A percentile compares a stretch with the other conserved stretches of the same genome.
Conservation (phyloP, 2,329 filamentous ascomycete species). For the Venturia oleaginea region DNA sequence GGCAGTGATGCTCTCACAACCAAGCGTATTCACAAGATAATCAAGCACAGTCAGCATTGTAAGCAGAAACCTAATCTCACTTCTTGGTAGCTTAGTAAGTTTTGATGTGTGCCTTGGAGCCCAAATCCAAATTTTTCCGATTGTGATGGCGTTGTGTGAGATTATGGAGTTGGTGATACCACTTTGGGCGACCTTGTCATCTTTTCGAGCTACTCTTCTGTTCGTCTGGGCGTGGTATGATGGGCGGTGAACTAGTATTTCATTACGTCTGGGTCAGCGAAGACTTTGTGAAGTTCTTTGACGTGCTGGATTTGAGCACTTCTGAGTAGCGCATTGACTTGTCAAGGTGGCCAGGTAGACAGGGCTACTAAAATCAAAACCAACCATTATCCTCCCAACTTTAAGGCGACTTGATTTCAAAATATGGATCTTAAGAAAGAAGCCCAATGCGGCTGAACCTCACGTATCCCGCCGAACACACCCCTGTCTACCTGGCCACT, state of each 20-base stretch:
- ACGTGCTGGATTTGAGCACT: background rate
- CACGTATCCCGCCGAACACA: too few species aligned
- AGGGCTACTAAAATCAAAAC: too few species aligned
- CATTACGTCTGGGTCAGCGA: background rate
- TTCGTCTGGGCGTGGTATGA: background rate
- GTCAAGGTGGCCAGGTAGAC: too few species aligned
- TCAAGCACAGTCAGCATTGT: background rate
- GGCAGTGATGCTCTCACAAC: background rate
- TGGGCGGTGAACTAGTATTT: slow-evolving; percentile 10
- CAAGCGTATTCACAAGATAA: background rate
- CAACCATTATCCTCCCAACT: too few species aligned
- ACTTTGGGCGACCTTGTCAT: slow-evolving; percentile 1
- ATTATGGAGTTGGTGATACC: slow-evolving; percentile 10
- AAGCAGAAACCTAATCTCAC: slow-evolving; percentile 11
- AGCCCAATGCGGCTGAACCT: too few species aligned
- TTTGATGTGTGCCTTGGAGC: background rate
- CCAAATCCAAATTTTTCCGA: slow-evolving; percentile 11
- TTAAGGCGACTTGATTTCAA: too few species aligned
- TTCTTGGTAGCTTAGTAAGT: too few species aligned
- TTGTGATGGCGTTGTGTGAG: background rate
- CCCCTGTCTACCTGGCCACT: too few species aligned
- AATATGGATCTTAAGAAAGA: too few species aligned
- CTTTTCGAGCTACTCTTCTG: background rate
- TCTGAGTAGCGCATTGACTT: background rate
- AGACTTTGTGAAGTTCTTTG: background rate